Evolutionary conservation across 2,329 filamentous ascomycete genomes (phyloP).

Genomic region (Neonectria punicea): DNA sequence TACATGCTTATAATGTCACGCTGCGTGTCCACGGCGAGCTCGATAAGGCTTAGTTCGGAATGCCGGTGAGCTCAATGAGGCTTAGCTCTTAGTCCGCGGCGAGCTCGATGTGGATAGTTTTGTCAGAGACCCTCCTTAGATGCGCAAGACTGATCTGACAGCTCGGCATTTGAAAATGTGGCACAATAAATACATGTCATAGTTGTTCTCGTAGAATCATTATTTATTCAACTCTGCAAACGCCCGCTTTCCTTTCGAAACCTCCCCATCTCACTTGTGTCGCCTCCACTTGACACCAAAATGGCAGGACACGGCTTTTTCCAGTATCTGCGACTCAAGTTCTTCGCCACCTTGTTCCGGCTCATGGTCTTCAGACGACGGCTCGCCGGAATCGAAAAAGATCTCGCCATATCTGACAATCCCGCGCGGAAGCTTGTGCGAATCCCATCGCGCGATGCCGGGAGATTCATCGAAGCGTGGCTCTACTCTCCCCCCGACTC

Average conservation of each 20-base stretch:
- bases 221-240: not conserved
- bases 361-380: not conserved
- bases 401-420: not conserved
- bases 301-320: slow-evolving; percentile 19
- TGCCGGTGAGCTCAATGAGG: not conserved
- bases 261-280: not conserved
- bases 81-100: not conserved
- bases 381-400: not conserved
- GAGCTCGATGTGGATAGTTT: not conserved
- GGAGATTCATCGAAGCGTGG: slow-evolving; percentile 12
- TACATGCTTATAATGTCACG: not conserved
- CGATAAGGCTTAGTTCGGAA: not conserved
- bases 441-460: slow-evolving; percentile 22
- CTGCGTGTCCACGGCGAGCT: not conserved
- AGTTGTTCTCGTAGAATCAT: not conserved
- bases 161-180: no score
- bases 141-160: not conserved
- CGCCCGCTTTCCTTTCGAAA: not conserved
- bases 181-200: not conserved
- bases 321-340: slow-evolving; percentile 15
- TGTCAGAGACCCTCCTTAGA: not conserved
- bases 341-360: slow-evolving; percentile 10
- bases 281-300: not conserved
- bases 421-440: slow-evolving; percentile 1
- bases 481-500: slow-evolving; percentile 6